These are phyloP conservation scores for Cutaneotrichosporon sp. DNA, from an alignment of 1,284 basidiomycete genomes.

Conservation along the genomic window DNA sequence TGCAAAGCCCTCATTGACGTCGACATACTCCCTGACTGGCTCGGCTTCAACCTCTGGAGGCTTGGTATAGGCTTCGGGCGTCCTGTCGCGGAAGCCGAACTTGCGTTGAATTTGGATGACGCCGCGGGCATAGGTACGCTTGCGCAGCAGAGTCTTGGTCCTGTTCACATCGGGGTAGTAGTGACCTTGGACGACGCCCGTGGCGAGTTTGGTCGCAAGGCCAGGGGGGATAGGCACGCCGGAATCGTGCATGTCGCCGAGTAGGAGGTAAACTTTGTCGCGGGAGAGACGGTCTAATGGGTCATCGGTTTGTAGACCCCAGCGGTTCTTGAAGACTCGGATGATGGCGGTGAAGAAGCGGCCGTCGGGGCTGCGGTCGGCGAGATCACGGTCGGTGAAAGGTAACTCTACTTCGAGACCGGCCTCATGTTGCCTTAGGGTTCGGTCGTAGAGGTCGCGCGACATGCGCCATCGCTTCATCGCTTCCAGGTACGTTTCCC, in stretches of 20 bases:
- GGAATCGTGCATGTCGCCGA: constrained; percentile 16
- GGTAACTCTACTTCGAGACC: constrained; percentile 1
- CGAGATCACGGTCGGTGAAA: not conserved
- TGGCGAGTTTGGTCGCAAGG: constrained; percentile 14
- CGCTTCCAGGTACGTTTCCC: constrained; percentile 1
- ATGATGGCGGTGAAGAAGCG: constrained; percentile 30
- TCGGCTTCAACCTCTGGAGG: not conserved
- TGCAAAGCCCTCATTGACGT: not conserved
- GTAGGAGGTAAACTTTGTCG: not conserved
- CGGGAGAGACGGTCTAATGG: not conserved
- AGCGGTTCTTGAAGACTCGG: constrained; percentile 13
- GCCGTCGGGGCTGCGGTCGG: constrained; percentile 18
- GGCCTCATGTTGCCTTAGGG: not conserved
- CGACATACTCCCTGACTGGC: too few species aligned
- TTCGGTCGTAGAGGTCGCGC: not conserved
- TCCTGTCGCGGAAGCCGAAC: not conserved
- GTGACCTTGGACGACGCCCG: not conserved
- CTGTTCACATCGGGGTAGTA: not conserved
- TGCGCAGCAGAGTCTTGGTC: not conserved
- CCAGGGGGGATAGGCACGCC: constrained; percentile 16
- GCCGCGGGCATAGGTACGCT: not conserved
- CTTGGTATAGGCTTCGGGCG: not conserved
- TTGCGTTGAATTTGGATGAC: not conserved
- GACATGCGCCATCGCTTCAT: constrained; percentile 3
- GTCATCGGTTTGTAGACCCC: constrained; percentile 1